phyloP scores from a whole-genome alignment of 1,284 basidiomycete genomes.

The Ceratobasidium theobromae region DNA sequence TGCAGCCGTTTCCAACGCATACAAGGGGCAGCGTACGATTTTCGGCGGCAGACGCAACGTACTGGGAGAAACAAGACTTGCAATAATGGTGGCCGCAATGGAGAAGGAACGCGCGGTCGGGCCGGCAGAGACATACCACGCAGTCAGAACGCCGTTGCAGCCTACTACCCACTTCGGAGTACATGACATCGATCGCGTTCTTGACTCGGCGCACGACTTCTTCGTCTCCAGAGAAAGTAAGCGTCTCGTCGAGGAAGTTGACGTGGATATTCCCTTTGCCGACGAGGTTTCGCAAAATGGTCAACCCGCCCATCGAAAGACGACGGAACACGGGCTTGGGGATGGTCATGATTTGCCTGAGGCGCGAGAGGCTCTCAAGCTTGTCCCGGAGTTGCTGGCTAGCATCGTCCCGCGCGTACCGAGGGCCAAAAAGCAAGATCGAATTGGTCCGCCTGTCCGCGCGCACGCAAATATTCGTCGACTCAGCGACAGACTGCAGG shows the following conservation, averaged over 20 bases:
- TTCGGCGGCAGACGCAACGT: slow-evolving; percentile 44
- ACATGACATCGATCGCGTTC: slow-evolving; percentile 14
- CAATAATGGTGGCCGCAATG: slow-evolving; percentile 55
- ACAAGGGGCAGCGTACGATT: slow-evolving; percentile 39
- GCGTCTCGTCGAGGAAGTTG: slow-evolving; percentile 3
- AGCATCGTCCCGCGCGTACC: slow-evolving; percentile 1
- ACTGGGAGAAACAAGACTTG: slow-evolving; percentile 50
- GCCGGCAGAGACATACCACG: slow-evolving; percentile 31
- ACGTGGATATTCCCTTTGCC: slow-evolving; percentile 25
- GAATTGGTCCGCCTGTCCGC: slow-evolving; percentile 8
- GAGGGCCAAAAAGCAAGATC: slow-evolving; percentile 15
- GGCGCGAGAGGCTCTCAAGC: not conserved
- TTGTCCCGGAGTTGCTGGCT: not conserved
- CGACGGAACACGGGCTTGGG: slow-evolving; percentile 8
- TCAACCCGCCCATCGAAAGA: slow-evolving; percentile 7
- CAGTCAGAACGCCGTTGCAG: slow-evolving; percentile 23
- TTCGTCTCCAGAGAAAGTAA: slow-evolving; percentile 24
- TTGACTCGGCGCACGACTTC: slow-evolving; percentile 10
- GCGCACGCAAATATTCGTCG: not conserved
- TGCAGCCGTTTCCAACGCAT: slow-evolving; percentile 47
- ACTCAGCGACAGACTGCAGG: not conserved
- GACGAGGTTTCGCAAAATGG: slow-evolving; percentile 7
- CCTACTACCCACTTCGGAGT: not conserved
- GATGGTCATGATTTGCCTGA: not conserved
- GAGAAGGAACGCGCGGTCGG: slow-evolving; percentile 1